Percentiles rank a stretch among this genome's conserved stretches.
phyloP scores from a whole-genome alignment of 768 basidiomycete species.

The Cyathus striatus region DNA sequence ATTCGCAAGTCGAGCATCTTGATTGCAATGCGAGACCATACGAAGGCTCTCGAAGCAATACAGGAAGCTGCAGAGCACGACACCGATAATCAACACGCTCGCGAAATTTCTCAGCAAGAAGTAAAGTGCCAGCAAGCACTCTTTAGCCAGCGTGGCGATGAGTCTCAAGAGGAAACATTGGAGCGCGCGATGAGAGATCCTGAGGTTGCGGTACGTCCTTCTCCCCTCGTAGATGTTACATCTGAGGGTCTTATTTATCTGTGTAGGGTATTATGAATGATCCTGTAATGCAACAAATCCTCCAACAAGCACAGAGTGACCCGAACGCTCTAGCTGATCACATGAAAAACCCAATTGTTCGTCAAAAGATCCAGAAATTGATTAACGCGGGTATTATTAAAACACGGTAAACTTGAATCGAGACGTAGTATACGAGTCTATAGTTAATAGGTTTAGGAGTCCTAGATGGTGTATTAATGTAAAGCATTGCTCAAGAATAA shows the following conservation, averaged over 20 bases:
- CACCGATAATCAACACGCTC: conserved; percentile 72
- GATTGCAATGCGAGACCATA: conserved; percentile 86
- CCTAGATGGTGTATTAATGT: too few species aligned
- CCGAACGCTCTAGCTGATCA: conserved; percentile 90
- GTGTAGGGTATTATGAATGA: conserved; percentile 78
- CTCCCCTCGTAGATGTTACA: not conserved
- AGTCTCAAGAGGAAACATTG: conserved; percentile 90
- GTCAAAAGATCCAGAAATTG: conserved; percentile 82
- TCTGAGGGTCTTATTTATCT: not conserved
- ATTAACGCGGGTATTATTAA: conserved; percentile 91
- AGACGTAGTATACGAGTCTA: too few species aligned
- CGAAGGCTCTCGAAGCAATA: conserved; percentile 78
- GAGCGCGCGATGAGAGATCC: conserved; percentile 97
- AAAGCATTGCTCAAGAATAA: too few species aligned
- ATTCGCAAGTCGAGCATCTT: conserved; percentile 89
- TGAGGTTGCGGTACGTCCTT: conserved; percentile 73
- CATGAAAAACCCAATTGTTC: conserved; percentile 87
- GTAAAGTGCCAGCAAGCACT: conserved; percentile 78
- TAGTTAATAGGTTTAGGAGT: too few species aligned
- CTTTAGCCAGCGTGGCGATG: conserved; percentile 71
- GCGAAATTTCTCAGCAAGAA: conserved; percentile 80
- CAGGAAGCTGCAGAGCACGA: conserved; percentile 79
- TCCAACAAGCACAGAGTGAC: conserved; percentile 90
- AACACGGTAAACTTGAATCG: conserved; percentile 50
- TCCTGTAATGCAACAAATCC: conserved; percentile 89